Percentiles rank a stretch among this genome's conserved stretches.
phyloP scores from a whole-genome alignment of 495 filamentous ascomycete genomes.

The Neurospora sp. region DNA sequence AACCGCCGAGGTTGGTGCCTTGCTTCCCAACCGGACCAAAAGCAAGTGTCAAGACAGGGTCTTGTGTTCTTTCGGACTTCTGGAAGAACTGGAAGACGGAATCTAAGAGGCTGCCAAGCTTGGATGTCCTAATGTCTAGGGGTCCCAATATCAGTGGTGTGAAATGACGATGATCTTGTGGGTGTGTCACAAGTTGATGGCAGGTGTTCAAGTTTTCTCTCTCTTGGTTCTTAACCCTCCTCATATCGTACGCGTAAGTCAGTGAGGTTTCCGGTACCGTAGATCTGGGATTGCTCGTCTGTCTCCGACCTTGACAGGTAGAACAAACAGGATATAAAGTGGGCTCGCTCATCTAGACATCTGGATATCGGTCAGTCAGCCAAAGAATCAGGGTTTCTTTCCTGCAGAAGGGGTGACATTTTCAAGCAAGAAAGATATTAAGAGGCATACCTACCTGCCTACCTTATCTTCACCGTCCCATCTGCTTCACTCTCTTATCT shows the following conservation, averaged over 20 bases:
- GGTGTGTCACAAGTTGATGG: background rate
- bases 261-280: background rate
- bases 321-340: background rate
- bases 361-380: background rate
- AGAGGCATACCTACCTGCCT: background rate
- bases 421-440: background rate
- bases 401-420: background rate
- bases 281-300: background rate
- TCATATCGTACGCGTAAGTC: background rate
- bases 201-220: background rate
- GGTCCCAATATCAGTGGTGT: background rate
- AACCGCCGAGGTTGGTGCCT: no score
- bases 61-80: background rate
- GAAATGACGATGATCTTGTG: background rate
- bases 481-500: background rate
- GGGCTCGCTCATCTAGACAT: background rate
- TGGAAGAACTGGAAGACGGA: background rate
- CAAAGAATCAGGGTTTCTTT: background rate
- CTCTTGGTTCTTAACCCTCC: background rate
- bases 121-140: background rate
- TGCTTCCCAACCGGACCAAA: no score
- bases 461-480: background rate
- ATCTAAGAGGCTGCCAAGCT: background rate
- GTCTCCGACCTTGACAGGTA: background rate
- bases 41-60: no score